Percentiles rank a stretch among this genome's conserved stretches.
Conservation (phyloP, 805 yeast genomes). For the Isabelozyma gotoi region DNA sequence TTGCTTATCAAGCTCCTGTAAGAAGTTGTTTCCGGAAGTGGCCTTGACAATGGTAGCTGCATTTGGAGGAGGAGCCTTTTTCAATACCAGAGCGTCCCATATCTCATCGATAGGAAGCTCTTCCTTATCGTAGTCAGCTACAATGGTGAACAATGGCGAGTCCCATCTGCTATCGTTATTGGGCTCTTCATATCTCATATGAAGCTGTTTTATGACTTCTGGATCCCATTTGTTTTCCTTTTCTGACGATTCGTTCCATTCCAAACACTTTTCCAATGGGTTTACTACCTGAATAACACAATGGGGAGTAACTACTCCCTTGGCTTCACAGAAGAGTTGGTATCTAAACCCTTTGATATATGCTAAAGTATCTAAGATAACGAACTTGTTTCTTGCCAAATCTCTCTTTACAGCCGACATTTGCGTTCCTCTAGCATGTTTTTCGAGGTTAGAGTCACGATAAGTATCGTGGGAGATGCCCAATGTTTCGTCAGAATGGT, state of each 20-base stretch:
- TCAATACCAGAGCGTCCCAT: slow-evolving; percentile 59
- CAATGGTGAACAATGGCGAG: slow-evolving; percentile 78
- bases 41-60: slow-evolving; percentile 83
- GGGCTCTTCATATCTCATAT: slow-evolving; percentile 93
- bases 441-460: slow-evolving; percentile 71
- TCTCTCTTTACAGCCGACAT: slow-evolving; percentile 88
- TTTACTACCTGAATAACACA: slow-evolving; percentile 80
- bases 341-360: slow-evolving; percentile 95
- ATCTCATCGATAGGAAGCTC: slow-evolving; percentile 64
- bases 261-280: slow-evolving; percentile 57
- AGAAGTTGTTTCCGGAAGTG: slow-evolving; percentile 70
- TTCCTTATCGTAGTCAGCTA: slow-evolving; percentile 49
- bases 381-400: slow-evolving; percentile 65
- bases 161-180: slow-evolving; percentile 88
- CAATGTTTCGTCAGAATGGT: slow-evolving; percentile 76
- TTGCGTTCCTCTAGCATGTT: slow-evolving; percentile 78
- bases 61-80: slow-evolving; percentile 71
- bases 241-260: slow-evolving; percentile 52
- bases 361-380: slow-evolving; percentile 79
- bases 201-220: slow-evolving; percentile 62
- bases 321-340: slow-evolving; percentile 92
- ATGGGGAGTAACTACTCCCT: slow-evolving; percentile 75
- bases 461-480: slow-evolving; percentile 72
- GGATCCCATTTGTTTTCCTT: slow-evolving; percentile 58
- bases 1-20: slow-evolving; percentile 72